Evolutionary conservation across 306 rosid genomes (phyloP), one percentile per base, ranked within the genome.

Genomic region (Cicer pinnatifidum): DNA sequence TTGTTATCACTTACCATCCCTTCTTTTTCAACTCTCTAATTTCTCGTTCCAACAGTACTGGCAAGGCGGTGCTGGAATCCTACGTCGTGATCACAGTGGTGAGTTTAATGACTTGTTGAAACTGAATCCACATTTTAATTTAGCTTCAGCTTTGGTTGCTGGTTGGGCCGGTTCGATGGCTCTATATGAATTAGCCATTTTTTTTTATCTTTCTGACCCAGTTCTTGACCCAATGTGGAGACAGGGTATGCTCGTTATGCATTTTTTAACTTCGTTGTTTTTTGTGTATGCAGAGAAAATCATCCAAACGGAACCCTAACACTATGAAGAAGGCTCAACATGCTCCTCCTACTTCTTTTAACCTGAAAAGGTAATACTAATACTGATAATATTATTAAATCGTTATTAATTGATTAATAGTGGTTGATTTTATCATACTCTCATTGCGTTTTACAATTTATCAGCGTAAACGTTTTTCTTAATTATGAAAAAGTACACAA

Each of bases 131-230:
- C 35, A 28, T 28, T 28, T 28, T 28, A 28, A 28, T 28, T 28
- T 28, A 28, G 3, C 35, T 50, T 50, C 58, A 51, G 8, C 58
- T n/a, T 20, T 51, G 20, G 58, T 51, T 51, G 58, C 58, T 51
- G 20, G 58, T 51, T 51, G 58, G 20, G 58, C 20, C 58, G 58
- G 58, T 51, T 51, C 57, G 57, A 51, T 6, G 38, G 6, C 13
- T 58, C 17, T 28, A 33, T 33, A 28, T 11, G 8, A 28, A 58
- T 58, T 58, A 58, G 92, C 38, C 86, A 75, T 15, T 15, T 15
- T 15, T 15, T 15, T 52, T 15, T 10, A 51, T 51, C 5, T 8
- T n/a, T 2, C 23, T 52, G 8, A 52, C 5, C 11, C 0, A 7
- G 5, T 52, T 52, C 23, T 51, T 51, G 10, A 51, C 57, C 57